Conservation (phyloP, 495 filamentous ascomycete species). For the Neurospora sp. region DNA sequence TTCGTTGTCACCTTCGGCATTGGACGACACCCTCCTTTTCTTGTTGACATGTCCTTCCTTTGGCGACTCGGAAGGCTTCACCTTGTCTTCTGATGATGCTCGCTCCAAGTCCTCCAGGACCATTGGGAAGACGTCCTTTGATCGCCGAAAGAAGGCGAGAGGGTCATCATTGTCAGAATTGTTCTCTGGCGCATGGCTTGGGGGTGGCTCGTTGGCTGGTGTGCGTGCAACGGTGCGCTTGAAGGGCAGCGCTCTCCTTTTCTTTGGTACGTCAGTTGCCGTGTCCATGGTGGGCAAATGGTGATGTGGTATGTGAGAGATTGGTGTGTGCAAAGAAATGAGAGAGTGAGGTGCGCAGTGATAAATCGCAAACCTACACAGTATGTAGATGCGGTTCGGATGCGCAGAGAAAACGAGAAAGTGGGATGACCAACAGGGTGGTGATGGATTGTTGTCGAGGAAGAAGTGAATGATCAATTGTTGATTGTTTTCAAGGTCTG, state of each 20-base stretch:
- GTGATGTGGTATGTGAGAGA: background rate
- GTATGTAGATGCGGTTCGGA: background rate
- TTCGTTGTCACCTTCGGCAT: conserved; percentile 15
- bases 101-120: conserved; percentile 46
- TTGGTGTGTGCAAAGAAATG: background rate
- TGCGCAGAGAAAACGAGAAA: background rate
- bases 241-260: conserved; percentile 57
- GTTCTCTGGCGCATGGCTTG: conserved; percentile 12
- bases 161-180: conserved; percentile 29
- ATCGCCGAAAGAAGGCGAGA: conserved; percentile 56
- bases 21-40: conserved; percentile 9
- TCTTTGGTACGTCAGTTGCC: conserved; percentile 7
- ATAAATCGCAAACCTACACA: background rate
- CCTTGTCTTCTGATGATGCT: conserved; percentile 26
- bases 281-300: conserved; percentile 7
- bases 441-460: background rate
- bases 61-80: background rate
- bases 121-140: conserved; percentile 51
- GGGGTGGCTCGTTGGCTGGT: background rate
- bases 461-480: background rate
- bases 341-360: background rate
- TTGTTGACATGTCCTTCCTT: conserved; percentile 6
- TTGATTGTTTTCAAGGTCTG: background rate
- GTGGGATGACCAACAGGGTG: background rate
- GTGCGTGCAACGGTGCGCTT: conserved; percentile 48